Evolutionary conservation across 306 rosid genomes (phyloP), one percentile per base, ranked within the genome.

Genomic region (Astragalus membranaceus): DNA sequence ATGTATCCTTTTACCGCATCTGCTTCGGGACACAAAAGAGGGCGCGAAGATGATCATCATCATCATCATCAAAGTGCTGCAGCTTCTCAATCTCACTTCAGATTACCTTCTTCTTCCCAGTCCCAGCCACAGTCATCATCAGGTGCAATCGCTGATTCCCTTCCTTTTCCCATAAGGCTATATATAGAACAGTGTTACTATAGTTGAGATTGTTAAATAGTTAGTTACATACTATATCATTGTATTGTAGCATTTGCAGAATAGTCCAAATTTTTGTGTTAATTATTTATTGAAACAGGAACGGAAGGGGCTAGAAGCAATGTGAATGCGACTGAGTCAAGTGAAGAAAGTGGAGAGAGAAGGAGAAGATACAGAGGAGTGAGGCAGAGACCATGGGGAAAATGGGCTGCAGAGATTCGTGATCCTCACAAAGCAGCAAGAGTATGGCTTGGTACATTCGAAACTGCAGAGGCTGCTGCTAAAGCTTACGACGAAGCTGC

Each of bases 401-500:
- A 94, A 75, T 94, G 98, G 98, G 98, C 98, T 10, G 98, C 98
- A 2, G 98, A 94, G 69, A 94, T 94, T 59, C 92, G 98, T 0
- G 98, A 94, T 47, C 98, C 98, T 0, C 96, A 90, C 71, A 94
- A 88, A 81, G 98, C 98, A 4, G 96, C 98, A 0, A 80, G 98
- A 44, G 98, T 94, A 7, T 94, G 98, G 98, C 97, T 94, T 3
- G 98, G 98, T 0, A 94, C 98, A 0, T 94, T 94, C 69, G 97
- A 94, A 32, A 94, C 97, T 0, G 99, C 99, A 2, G 97, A 90
- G 59, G 99, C 90, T 3, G 97, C 99, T 3, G 99, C 99, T 4
- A 67, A 89, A 61, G 99, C 99, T 8, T 94, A 94, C 72, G 99
- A 94, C 29, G 96, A 85, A 30, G 99, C 99, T 3, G 99, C 99